These are phyloP conservation scores for Backusella australiensis DNA, from an alignment of 192 early-diverging fungal species.

Conservation along the genomic window DNA sequence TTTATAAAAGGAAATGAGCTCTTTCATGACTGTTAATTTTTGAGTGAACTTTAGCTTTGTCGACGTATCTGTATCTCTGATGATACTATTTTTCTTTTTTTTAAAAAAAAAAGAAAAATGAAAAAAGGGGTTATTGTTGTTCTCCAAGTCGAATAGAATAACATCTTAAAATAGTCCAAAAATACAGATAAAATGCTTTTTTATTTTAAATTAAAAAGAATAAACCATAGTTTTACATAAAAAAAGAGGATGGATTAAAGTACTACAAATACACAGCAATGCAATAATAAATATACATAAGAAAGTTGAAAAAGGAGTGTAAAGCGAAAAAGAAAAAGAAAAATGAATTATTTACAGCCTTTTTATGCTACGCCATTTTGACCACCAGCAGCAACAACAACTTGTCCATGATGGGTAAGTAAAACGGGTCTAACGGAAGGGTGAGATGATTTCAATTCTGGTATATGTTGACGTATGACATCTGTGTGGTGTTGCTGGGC, in stretches of 20 bases:
- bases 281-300: conserved; percentile 6
- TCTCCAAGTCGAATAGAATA: background rate
- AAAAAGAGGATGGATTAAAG: background rate
- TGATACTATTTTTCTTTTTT: background rate
- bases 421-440: conserved; percentile 2
- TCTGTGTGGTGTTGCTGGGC: conserved; percentile 18
- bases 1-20: too few species aligned
- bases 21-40: too few species aligned
- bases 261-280: background rate
- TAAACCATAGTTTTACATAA: background rate
- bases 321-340: background rate
- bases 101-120: too few species aligned
- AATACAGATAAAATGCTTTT: background rate
- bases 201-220: background rate
- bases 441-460: background rate
- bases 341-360: background rate
- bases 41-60: too few species aligned
- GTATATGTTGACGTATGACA: conserved; percentile 19
- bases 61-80: background rate
- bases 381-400: conserved; percentile 4
- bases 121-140: background rate
- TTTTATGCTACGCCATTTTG: background rate
- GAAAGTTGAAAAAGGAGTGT: background rate
- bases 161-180: background rate
- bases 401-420: conserved; percentile 14